Percentiles rank a stretch among this genome's conserved stretches.
phyloP scores from a whole-genome alignment of 805 yeast genomes.

The Hanseniaspora occidentalis region DNA sequence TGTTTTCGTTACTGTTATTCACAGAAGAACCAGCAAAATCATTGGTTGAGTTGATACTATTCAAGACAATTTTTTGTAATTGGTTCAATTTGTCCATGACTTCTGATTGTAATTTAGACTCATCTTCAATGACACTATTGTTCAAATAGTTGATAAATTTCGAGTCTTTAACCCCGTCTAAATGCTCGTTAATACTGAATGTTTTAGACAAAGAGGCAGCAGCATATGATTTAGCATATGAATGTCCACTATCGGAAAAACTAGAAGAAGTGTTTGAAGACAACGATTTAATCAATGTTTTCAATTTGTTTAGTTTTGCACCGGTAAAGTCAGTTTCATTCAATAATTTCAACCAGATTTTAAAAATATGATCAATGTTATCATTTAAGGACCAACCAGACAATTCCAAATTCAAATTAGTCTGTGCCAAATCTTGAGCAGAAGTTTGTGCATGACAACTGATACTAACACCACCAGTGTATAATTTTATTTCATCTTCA shows the following conservation, averaged over 20 bases:
- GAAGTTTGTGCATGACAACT: conserved; percentile 43
- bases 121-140: conserved; percentile 36
- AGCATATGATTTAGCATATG: conserved; percentile 62
- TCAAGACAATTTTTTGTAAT: conserved; percentile 34
- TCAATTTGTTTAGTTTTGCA: conserved; percentile 48
- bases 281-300: conserved; percentile 57
- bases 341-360: conserved; percentile 59
- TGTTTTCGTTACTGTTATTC: conserved; percentile 23
- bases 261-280: conserved; percentile 68
- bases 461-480: conserved; percentile 79
- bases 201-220: conserved; percentile 49
- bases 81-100: conserved; percentile 52
- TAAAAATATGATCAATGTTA: conserved; percentile 47
- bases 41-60: neutral
- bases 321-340: conserved; percentile 50
- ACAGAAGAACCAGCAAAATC: neutral
- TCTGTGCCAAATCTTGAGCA: conserved; percentile 33
- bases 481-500: conserved; percentile 70
- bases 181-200: conserved; percentile 45
- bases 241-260: conserved; percentile 81
- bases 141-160: conserved; percentile 47
- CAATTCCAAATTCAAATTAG: conserved; percentile 42
- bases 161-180: conserved; percentile 71
- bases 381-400: conserved; percentile 60
- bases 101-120: conserved; percentile 37